Evolutionary conservation across 768 basidiomycete species (phyloP).

Genomic region (Hericium erinaceus): DNA sequence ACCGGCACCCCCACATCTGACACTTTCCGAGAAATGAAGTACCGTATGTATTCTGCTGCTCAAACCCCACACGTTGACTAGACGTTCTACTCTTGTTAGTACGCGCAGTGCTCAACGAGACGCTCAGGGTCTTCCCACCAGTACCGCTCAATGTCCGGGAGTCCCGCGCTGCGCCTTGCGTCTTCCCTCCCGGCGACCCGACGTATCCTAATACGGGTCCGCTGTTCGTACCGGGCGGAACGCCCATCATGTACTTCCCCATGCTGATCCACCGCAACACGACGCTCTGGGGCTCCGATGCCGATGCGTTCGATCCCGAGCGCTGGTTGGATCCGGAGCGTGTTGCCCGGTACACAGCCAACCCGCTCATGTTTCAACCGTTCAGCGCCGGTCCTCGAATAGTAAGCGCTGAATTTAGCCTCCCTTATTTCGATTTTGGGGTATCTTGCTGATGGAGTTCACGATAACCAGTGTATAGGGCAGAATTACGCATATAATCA

Average conservation of each 20-base stretch:
- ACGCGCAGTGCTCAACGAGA: constrained; percentile 28
- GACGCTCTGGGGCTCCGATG: constrained; percentile 52
- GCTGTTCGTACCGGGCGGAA: constrained; percentile 10
- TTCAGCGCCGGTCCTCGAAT: constrained; percentile 64
- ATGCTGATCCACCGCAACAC: constrained; percentile 29
- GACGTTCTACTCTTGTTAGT: constrained; percentile 4
- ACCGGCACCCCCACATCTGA: constrained; percentile 22
- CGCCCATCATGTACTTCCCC: constrained; percentile 19
- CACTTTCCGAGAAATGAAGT: constrained; percentile 26
- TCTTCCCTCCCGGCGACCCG: constrained; percentile 15
- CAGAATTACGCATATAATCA: constrained; percentile 51
- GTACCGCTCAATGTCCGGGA: constrained; percentile 9
- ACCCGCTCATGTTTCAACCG: constrained; percentile 62
- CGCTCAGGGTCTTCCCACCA: constrained; percentile 10
- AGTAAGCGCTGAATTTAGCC: constrained; percentile 1
- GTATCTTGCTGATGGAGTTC: not conserved
- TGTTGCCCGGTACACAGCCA: constrained; percentile 40
- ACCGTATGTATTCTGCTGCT: constrained; percentile 7
- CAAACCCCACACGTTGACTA: not conserved
- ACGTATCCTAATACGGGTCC: constrained; percentile 8
- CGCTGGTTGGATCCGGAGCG: constrained; percentile 50
- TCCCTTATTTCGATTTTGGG: no score
- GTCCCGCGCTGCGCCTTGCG: constrained; percentile 3
- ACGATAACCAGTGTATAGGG: constrained; percentile 33
- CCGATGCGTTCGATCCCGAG: constrained; percentile 45